Evolutionary conservation across 2,329 filamentous ascomycete genomes (phyloP).

Genomic region (Niveomyces coronatus): DNA sequence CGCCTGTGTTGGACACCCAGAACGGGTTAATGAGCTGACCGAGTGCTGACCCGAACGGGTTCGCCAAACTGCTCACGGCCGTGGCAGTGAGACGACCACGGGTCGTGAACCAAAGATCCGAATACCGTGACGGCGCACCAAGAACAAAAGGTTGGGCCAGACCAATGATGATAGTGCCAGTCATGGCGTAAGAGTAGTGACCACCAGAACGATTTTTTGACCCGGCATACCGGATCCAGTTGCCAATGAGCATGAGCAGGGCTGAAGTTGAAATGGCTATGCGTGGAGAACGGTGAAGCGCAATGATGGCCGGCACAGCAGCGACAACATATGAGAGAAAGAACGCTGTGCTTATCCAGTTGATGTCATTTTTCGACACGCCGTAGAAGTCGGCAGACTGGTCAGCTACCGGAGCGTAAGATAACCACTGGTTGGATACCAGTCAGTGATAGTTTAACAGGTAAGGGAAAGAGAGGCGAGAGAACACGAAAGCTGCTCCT

Average conservation of each 20-base stretch:
- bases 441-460: background rate
- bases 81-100: constrained; percentile 77
- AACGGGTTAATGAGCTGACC: constrained; percentile 80
- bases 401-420: constrained; percentile 73
- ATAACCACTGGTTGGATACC: constrained; percentile 60
- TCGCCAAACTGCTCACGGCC: constrained; percentile 73
- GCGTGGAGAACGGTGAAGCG: constrained; percentile 72
- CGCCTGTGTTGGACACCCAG: constrained; percentile 51
- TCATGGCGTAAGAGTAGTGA: constrained; percentile 65
- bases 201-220: constrained; percentile 44
- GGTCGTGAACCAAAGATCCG: constrained; percentile 89
- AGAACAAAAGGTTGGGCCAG: constrained; percentile 88
- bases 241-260: constrained; percentile 65
- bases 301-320: constrained; percentile 64
- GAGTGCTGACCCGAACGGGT: constrained; percentile 80
- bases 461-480: background rate
- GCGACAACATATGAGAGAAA: constrained; percentile 72
- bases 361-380: constrained; percentile 66
- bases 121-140: constrained; percentile 80
- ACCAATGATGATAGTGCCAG: constrained; percentile 84
- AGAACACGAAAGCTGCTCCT: background rate
- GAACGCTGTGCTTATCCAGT: constrained; percentile 87
- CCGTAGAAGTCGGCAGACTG: constrained; percentile 65
- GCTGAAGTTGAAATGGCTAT: constrained; percentile 65
- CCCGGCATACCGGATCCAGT: constrained; percentile 84